A percentile compares a stretch with the other conserved stretches of the same genome.
Conservation (phyloP, 1,284 basidiomycete species). For the Tilletia indica region DNA sequence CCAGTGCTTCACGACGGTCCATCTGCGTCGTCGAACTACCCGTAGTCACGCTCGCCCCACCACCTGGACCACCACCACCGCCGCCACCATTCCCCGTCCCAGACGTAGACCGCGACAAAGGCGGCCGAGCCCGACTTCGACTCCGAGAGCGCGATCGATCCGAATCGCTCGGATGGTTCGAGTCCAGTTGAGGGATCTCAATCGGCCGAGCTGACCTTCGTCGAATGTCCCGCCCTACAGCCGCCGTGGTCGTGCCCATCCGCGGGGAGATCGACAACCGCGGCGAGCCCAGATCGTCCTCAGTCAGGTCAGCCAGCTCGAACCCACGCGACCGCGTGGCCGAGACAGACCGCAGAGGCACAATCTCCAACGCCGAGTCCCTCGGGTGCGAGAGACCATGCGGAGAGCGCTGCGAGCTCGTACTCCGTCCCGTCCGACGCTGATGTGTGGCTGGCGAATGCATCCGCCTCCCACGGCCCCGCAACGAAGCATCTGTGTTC, state of each 20-base stretch:
- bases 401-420: neutral
- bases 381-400: neutral
- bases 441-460: neutral
- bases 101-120: neutral
- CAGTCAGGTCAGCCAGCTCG: neutral
- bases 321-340: conserved; percentile 9
- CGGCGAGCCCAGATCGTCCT: neutral
- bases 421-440: neutral
- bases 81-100: neutral
- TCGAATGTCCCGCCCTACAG: neutral
- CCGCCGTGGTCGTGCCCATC: neutral
- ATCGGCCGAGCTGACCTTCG: neutral
- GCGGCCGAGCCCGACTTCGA: neutral
- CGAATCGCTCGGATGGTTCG: neutral
- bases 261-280: too few relatives aligned
- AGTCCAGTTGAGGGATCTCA: neutral
- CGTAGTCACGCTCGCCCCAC: neutral
- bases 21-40: too few relatives aligned
- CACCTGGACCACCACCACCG: neutral
- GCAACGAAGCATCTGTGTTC: neutral
- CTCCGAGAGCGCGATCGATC: neutral
- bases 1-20: too few relatives aligned
- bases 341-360: neutral
- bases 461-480: neutral
- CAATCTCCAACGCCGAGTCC: neutral